Evolutionary conservation across 1,139 yeast species (phyloP).

Genomic region (Geotrichum klebahnii): DNA sequence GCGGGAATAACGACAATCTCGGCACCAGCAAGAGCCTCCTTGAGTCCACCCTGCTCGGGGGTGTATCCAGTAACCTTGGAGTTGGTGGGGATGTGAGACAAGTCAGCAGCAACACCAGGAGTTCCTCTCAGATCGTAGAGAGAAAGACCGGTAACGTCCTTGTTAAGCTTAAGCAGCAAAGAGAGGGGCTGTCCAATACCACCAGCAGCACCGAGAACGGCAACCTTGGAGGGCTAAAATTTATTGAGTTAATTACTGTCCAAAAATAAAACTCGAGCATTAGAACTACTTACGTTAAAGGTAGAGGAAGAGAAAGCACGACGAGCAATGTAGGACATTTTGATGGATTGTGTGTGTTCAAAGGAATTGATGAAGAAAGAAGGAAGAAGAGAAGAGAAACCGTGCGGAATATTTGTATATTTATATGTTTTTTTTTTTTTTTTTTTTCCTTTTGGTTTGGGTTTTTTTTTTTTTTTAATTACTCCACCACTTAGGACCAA

Average conservation of each 20-base stretch:
- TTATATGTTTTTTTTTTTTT: not conserved
- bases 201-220: conserved; percentile 45
- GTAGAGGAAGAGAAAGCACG: conserved; percentile 29
- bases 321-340: conserved; percentile 24
- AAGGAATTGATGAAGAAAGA: conserved; percentile 6
- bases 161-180: conserved; percentile 68
- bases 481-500: no score
- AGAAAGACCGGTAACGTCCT: conserved; percentile 56
- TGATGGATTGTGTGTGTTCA: conserved; percentile 8
- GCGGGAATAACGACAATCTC: conserved; percentile 88
- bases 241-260: not conserved
- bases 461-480: no score
- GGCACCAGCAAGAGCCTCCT: conserved; percentile 60
- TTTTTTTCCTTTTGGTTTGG: no score
- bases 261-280: not conserved
- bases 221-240: conserved; percentile 54
- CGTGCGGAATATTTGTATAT: conserved; percentile 1
- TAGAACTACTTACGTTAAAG: conserved; percentile 21
- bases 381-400: conserved; percentile 8
- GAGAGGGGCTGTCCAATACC: conserved; percentile 91
- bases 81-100: conserved; percentile 83
- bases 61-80: conserved; percentile 65
- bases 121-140: conserved; percentile 86
- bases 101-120: conserved; percentile 90
- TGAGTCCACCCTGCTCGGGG: conserved; percentile 56